Evolutionary conservation across 352 stramenopile genomes (phyloP).

Genomic region (Phytophthora idaei): DNA sequence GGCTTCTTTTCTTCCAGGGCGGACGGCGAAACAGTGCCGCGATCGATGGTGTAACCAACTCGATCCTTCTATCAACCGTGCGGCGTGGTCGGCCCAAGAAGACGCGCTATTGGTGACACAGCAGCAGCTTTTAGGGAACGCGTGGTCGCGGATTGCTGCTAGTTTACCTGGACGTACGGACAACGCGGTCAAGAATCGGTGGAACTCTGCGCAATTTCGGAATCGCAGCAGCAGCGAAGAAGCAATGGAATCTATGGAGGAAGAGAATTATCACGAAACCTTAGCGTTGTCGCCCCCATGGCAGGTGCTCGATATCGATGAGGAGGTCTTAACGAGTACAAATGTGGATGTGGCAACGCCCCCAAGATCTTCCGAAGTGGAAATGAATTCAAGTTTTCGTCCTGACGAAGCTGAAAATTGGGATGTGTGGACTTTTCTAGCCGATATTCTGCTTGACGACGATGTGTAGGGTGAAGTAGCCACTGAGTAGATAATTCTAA

Average conservation of each 20-base stretch:
- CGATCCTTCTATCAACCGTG: constrained; percentile 48
- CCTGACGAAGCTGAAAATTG: neutral
- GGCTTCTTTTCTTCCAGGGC: constrained; percentile 57
- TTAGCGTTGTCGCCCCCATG: neutral
- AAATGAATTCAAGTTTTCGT: neutral
- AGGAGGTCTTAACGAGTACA: neutral
- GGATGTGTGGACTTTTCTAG: neutral
- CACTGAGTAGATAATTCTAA: no score
- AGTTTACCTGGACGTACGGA: constrained; percentile 52
- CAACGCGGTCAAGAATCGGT: constrained; percentile 64
- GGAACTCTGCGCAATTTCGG: constrained; percentile 33
- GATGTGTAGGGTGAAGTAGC: neutral
- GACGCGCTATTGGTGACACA: constrained; percentile 37
- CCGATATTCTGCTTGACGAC: neutral
- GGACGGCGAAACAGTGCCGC: constrained; percentile 76
- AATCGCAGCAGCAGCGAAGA: neutral
- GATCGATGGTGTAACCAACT: constrained; percentile 55
- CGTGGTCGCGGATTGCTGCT: constrained; percentile 56
- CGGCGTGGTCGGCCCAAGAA: constrained; percentile 43
- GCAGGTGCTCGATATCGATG: neutral
- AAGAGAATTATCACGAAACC: neutral
- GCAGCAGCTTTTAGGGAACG: constrained; percentile 45
- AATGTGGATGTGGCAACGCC: neutral
- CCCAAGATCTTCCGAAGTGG: neutral
- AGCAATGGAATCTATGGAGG: neutral